Evolutionary conservation across 23 red algal species (phyloP).

Genomic region (Chondrus crispus): DNA sequence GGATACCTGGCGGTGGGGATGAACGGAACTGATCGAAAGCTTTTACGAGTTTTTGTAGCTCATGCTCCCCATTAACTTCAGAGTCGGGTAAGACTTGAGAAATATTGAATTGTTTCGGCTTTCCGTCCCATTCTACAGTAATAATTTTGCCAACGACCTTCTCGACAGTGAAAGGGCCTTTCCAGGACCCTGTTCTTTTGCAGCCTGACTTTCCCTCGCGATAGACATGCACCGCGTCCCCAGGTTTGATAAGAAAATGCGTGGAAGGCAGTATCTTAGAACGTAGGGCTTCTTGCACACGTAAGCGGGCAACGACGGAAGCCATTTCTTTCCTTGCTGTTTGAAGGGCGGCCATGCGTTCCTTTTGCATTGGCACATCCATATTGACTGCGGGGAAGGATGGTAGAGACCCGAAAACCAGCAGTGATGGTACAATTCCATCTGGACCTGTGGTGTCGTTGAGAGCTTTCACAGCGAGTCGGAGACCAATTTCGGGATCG

Average conservation of each 20-base stretch:
- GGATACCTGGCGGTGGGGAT: background rate
- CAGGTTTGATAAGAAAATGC: background rate
- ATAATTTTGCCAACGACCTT: background rate
- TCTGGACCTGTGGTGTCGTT: slow-evolving; percentile 27
- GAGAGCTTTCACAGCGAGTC: slow-evolving; percentile 16
- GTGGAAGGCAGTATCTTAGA: background rate
- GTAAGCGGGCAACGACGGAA: background rate
- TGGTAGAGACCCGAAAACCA: slow-evolving; percentile 21
- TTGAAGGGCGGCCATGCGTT: slow-evolving; percentile 9
- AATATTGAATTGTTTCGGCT: background rate
- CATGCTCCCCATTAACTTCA: background rate
- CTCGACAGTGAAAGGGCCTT: background rate
- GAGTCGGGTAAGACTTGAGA: background rate
- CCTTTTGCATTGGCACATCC: background rate
- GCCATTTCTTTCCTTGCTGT: background rate
- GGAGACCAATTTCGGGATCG: background rate
- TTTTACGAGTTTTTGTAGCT: background rate
- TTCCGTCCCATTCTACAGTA: background rate
- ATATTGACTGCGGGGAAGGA: background rate
- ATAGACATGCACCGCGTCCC: background rate
- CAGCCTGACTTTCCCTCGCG: background rate
- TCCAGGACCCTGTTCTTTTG: background rate
- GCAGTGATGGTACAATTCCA: background rate
- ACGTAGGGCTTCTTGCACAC: background rate
- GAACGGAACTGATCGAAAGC: background rate